phyloP scores from a whole-genome alignment of 352 stramenopile species.

The Blastocystis sp. region DNA sequence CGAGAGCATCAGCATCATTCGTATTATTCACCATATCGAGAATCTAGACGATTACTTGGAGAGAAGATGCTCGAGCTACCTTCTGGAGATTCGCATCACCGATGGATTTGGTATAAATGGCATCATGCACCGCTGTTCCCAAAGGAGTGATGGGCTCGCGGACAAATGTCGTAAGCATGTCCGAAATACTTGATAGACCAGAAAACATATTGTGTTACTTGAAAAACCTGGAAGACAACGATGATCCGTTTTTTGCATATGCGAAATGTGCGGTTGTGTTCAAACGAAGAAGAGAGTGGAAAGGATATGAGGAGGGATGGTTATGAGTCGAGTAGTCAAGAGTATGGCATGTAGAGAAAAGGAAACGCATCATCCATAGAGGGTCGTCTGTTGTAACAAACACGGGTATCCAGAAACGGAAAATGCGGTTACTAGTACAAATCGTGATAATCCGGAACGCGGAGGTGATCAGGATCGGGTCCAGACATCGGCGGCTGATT shows the following conservation, averaged over 20 bases:
- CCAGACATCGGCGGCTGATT: background rate
- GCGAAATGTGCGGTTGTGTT: constrained; percentile 32
- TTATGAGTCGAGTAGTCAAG: too few species aligned
- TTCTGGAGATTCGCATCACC: constrained; percentile 9
- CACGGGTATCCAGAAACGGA: background rate
- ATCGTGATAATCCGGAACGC: background rate
- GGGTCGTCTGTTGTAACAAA: background rate
- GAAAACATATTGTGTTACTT: constrained; percentile 38
- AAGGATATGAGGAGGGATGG: too few species aligned
- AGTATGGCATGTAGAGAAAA: too few species aligned
- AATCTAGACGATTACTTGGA: constrained; percentile 32
- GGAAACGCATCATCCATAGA: too few species aligned
- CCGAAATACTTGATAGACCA: constrained; percentile 45
- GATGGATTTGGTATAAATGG: constrained; percentile 40
- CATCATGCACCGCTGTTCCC: constrained; percentile 50
- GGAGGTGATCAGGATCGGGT: constrained; percentile 17
- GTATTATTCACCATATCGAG: constrained; percentile 47
- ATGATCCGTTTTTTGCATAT: constrained; percentile 35
- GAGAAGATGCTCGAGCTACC: background rate
- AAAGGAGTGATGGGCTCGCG: constrained; percentile 54
- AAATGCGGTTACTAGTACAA: constrained; percentile 35
- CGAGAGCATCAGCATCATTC: constrained; percentile 46
- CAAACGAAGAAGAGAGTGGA: too few species aligned
- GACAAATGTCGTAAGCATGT: constrained; percentile 52
- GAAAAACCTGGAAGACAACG: background rate